phyloP scores from a whole-genome alignment of 2,329 filamentous ascomycete species.

The Venturia asperata region DNA sequence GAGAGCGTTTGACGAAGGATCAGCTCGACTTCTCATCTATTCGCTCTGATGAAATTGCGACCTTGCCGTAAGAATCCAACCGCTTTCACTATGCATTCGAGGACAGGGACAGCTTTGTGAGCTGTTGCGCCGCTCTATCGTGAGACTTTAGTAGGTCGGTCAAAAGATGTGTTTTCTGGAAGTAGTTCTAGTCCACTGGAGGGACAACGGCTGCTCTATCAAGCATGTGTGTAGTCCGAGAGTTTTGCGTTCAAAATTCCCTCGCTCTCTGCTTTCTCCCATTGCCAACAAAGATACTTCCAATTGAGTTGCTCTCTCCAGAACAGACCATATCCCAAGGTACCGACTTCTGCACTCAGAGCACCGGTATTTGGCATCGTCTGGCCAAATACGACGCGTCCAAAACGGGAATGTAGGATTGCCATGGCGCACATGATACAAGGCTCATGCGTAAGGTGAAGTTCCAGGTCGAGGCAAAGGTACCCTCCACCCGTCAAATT shows the following conservation, averaged over 20 bases:
- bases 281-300: constrained; percentile 78
- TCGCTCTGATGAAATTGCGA: background rate
- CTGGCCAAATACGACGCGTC: constrained; percentile 70
- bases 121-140: background rate
- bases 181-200: background rate
- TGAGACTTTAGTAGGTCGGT: background rate
- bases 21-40: background rate
- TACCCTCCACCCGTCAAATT: constrained; percentile 72
- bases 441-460: constrained; percentile 92
- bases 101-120: background rate
- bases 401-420: constrained; percentile 87
- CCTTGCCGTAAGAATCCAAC: background rate
- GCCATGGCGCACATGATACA: constrained; percentile 98
- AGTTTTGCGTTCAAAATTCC: too few species aligned
- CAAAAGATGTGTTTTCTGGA: background rate
- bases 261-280: background rate
- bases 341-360: constrained; percentile 62
- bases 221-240: background rate
- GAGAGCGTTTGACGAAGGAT: background rate
- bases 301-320: constrained; percentile 68
- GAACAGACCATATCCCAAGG: constrained; percentile 51
- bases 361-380: constrained; percentile 77
- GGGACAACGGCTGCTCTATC: background rate
- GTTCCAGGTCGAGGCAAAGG: constrained; percentile 84
- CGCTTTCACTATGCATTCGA: background rate